These are phyloP conservation scores for Curvularia sp. DNA, from an alignment of 2,329 filamentous ascomycete genomes.

Conservation along the genomic window DNA sequence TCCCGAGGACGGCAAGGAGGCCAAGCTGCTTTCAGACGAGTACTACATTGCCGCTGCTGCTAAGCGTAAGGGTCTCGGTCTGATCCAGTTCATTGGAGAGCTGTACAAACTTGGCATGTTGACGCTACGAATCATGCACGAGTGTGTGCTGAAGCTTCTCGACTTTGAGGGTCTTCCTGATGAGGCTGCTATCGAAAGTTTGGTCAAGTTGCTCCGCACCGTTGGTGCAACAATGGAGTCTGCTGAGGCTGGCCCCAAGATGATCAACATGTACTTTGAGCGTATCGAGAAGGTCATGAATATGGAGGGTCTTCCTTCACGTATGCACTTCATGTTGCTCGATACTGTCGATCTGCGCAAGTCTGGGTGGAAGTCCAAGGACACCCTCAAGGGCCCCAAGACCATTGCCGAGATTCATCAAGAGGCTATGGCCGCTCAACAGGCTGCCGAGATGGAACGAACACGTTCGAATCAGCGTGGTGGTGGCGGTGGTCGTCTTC, in stretches of 20 bases:
- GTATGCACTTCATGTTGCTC: slow-evolving; percentile 95
- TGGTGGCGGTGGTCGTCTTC: slow-evolving; percentile 74
- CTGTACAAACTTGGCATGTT: slow-evolving; percentile 99
- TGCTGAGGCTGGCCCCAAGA: slow-evolving; percentile 77
- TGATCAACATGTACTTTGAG: slow-evolving; percentile 94
- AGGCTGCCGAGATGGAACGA: slow-evolving; percentile 76
- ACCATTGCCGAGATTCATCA: slow-evolving; percentile 91
- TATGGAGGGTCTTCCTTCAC: slow-evolving; percentile 77
- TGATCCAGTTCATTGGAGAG: slow-evolving; percentile 99
- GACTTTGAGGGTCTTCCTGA: slow-evolving; percentile 94
- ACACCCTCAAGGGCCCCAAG: slow-evolving; percentile 92
- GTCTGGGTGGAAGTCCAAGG: slow-evolving; percentile 83
- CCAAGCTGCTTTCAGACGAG: slow-evolving; percentile 88
- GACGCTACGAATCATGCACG: slow-evolving; percentile 99
- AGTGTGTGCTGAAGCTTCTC: slow-evolving; percentile 95
- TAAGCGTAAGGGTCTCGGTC: slow-evolving; percentile 94
- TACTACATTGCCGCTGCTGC: slow-evolving; percentile 94
- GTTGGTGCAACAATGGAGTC: slow-evolving; percentile 87
- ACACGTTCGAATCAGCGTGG: slow-evolving; percentile 68
- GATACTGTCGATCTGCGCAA: slow-evolving; percentile 87
- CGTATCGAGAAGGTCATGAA: slow-evolving; percentile 85
- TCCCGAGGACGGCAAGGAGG: slow-evolving; percentile 82
- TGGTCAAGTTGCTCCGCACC: slow-evolving; percentile 89
- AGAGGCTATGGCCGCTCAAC: slow-evolving; percentile 78
- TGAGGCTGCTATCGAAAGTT: slow-evolving; percentile 93